A percentile compares a stretch with the other conserved stretches of the same genome.
Conservation (phyloP, 306 rosid genomes). For the Begonia loranthoides region DNA sequence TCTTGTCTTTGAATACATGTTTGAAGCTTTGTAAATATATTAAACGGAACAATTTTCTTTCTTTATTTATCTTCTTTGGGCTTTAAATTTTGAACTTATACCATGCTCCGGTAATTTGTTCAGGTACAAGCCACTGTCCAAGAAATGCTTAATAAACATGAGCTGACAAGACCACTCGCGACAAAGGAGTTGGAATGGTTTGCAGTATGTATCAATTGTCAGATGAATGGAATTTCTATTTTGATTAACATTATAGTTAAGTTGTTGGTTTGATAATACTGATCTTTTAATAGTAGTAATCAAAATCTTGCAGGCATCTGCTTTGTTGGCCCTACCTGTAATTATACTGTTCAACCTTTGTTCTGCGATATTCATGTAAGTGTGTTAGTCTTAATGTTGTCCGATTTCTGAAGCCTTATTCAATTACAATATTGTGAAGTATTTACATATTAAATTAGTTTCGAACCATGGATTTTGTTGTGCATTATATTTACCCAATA, state of each 20-base stretch:
- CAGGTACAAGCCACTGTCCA: conserved; percentile 71
- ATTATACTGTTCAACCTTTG: conserved; percentile 47
- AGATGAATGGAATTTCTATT: not conserved
- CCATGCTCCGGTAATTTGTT: not conserved
- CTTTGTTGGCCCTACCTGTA: conserved; percentile 71
- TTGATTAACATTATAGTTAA: not conserved
- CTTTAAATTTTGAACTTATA: no score
- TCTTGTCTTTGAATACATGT: no score
- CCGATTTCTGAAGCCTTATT: not conserved
- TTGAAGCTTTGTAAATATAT: no score
- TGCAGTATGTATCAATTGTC: conserved; percentile 46
- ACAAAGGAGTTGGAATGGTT: conserved; percentile 92
- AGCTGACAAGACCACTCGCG: conserved; percentile 70
- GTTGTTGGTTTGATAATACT: not conserved
- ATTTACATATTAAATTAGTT: no score
- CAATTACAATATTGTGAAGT: no score
- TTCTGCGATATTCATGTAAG: conserved; percentile 63
- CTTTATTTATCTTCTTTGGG: not conserved
- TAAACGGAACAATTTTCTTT: no score
- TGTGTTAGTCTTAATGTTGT: conserved; percentile 5
- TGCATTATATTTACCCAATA: not conserved
- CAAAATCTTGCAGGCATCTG: conserved; percentile 71
- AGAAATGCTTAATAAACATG: conserved; percentile 58
- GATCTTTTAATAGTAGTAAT: conserved; percentile 13
- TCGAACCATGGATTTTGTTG: not conserved